Conservation (phyloP, 306 rosid genomes). For the Fragaria iinumae region DNA sequence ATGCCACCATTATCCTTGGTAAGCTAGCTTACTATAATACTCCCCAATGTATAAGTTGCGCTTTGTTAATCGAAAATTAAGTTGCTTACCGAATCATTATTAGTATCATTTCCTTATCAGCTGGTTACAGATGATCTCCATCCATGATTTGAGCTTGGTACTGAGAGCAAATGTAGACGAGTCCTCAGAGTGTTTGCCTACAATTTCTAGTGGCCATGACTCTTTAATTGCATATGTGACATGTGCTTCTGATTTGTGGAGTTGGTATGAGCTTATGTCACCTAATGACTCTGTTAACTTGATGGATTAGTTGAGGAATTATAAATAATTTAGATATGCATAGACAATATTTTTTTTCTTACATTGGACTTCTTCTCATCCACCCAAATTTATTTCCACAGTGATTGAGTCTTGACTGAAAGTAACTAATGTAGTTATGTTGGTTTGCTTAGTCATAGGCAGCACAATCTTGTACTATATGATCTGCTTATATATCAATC, state of each 20-base stretch:
- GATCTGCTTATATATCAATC: background rate
- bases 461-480: background rate
- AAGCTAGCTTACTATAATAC: constrained; percentile 8
- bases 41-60: background rate
- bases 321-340: background rate
- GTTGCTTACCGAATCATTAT: background rate
- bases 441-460: background rate
- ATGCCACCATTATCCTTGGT: constrained; percentile 50
- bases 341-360: background rate
- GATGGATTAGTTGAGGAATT: background rate
- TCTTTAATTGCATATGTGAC: background rate
- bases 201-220: background rate
- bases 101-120: background rate
- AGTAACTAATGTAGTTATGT: background rate
- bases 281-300: background rate
- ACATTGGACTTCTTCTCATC: background rate
- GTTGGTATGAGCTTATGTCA: constrained; percentile 8
- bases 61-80: background rate
- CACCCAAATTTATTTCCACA: background rate
- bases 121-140: background rate
- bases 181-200: background rate
- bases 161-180: background rate
- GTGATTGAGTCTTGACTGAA: background rate
- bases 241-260: constrained; percentile 2
- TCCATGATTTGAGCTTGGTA: background rate